phyloP scores from a whole-genome alignment of 208 protist species.

The Leishmania amazonensis region DNA sequence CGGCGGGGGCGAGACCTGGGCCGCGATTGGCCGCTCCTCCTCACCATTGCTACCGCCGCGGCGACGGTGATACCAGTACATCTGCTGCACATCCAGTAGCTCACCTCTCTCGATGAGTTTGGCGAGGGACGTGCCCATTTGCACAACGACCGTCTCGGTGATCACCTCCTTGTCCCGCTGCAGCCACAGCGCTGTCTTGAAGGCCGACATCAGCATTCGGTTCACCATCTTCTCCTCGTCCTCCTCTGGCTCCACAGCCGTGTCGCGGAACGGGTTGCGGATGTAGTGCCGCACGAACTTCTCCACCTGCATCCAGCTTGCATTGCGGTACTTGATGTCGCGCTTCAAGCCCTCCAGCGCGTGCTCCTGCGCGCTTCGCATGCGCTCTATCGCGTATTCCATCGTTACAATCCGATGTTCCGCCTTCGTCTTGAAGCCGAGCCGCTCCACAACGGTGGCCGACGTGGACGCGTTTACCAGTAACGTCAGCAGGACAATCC shows the following conservation, averaged over 20 bases:
- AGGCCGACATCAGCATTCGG: constrained; percentile 73
- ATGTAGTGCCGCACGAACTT: constrained; percentile 49
- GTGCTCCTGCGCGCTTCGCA: constrained; percentile 41
- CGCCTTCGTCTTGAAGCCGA: constrained; percentile 68
- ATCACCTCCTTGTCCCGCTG: constrained; percentile 72
- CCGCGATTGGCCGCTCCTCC: constrained; percentile 4
- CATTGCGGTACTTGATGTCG: constrained; percentile 68
- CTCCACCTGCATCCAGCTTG: constrained; percentile 74
- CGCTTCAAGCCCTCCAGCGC: constrained; percentile 60
- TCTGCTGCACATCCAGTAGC: constrained; percentile 43
- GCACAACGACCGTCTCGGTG: constrained; percentile 67
- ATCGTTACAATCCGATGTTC: constrained; percentile 64
- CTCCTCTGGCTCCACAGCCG: constrained; percentile 36
- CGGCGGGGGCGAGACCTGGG: background rate
- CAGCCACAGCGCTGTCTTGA: constrained; percentile 71
- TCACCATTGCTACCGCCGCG: background rate
- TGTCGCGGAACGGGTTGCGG: constrained; percentile 48
- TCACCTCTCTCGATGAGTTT: constrained; percentile 42
- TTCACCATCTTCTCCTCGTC: constrained; percentile 59
- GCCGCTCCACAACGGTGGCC: constrained; percentile 38
- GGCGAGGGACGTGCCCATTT: constrained; percentile 37
- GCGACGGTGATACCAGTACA: constrained; percentile 45
- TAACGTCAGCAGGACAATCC: constrained; percentile 75
- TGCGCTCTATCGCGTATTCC: constrained; percentile 56
- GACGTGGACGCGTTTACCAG: constrained; percentile 78